Base-by-base conservation (phyloP, 1,284 basidiomycete genomes). In the Abortiporus biennis region DNA sequence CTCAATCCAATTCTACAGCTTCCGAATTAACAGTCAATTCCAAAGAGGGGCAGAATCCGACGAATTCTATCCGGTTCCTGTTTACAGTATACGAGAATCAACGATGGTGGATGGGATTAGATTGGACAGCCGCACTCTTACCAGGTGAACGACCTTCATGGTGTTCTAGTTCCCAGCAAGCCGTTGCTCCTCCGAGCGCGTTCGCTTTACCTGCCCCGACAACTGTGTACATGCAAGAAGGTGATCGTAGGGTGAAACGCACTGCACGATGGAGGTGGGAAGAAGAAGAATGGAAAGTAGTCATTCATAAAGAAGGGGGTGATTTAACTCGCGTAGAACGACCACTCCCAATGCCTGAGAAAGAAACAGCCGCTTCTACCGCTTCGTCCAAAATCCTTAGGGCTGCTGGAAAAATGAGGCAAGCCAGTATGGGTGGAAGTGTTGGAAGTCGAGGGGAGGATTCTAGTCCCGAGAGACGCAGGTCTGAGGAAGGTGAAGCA, bases 31-130 rank as follows among this genome's bases (percentile, higher is more conserved):
- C 39, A 22, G 20, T 19, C 5, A 20, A 12, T 2, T 17, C 3
- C 8, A 41, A 35, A 19, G 6, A n/a, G 6, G 13, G 23, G 20
- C 9, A 40, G 0, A 40, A 46, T 15, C 45, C 61, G 9, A 39
- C 52, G 40, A 36, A 63, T 48, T 40, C 63, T 35, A 40, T 90
- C 19, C 84, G 88, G 35, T 93, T 93, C 66, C 70, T 87, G 31
- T 93, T 93, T 58, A 89, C 85, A 27, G 66, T 96, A 22, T 86
- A 90, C 58, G 93, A 97, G 63, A 97, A 96, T 61, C 93, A 97
- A 66, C 77, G 93, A 3, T 97, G 93, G 94, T 90, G 86, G 86
- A 75, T 89, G 70, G 85, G 83, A 2, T 71, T 89, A 31, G 86
- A 97, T 64, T 97, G 91, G 90, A 95, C 93, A 0, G 86, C 89